Evolutionary conservation across 257 asterid species (phyloP), one percentile per base, ranked within the genome.

Genomic region (Nicotiana sylvestris): DNA sequence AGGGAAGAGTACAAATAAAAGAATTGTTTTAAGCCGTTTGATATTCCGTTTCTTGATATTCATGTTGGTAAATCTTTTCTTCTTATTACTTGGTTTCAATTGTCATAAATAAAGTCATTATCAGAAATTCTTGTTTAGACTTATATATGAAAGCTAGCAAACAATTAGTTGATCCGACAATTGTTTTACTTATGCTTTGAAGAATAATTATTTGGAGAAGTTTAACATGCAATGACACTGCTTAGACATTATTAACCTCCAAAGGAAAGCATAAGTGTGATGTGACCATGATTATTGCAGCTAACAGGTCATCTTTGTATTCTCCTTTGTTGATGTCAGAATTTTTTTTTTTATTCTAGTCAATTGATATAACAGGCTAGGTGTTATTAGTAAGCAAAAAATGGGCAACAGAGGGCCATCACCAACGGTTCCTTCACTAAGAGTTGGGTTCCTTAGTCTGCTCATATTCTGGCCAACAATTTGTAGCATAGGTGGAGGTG

Each of bases 381-480:
- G 10, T 11, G 17, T 72, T 65, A 33, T n/a, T 56, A 58, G 33
- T 37, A 37, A 37, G 12, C 10, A 21, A 55, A 60, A n/a, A 13
- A 53, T 83, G 77, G 60, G 84, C 7, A 62, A 37, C 60, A 77
- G 65, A 68, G 84, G 87, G 70, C 87, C 87, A 29, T 84, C 89
- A n/a, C 89, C 84, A 0, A 12, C 82, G 68, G 82, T 84, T 81
- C 89, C 89, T 51, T 81, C 82, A n/a, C 51, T 86, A 49, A 69
- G 78, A 29, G 77, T 84, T 29, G 82, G 66, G 33, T 65, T 84
- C 5, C 82, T 86, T 32, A 82, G 85, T 5, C 4, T 82, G 15
- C 29, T 82, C 25, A 60, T 81, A 37, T 51, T 82, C 65, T 82
- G 86, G 79, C 82, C 85, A 77, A 72, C 51, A 32, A 79, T 81